phyloP scores from a whole-genome alignment of 768 basidiomycete genomes.

The Pulveroboletus frians region DNA sequence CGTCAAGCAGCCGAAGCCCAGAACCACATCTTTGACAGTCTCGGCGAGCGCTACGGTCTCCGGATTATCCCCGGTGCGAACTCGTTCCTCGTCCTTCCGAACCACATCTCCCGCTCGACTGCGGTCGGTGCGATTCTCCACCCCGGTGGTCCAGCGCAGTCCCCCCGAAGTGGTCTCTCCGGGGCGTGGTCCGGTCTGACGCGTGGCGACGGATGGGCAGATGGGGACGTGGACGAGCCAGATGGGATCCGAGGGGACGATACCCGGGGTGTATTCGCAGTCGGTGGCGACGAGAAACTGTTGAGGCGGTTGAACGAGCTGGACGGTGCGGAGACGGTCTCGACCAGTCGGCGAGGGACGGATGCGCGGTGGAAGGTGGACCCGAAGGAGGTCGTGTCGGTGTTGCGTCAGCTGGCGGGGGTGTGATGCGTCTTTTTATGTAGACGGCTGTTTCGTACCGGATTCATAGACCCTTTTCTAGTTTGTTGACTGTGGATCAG shows the following conservation, averaged over 20 bases:
- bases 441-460: too few species aligned
- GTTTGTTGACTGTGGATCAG: too few species aligned
- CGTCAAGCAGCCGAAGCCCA: conserved; percentile 87
- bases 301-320: conserved; percentile 71
- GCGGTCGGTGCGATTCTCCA: conserved; percentile 77
- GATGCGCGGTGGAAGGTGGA: conserved; percentile 68
- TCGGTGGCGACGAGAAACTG: conserved; percentile 76
- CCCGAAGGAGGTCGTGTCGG: conserved; percentile 31
- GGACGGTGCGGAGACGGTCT: conserved; percentile 65
- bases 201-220: conserved; percentile 6
- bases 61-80: conserved; percentile 79
- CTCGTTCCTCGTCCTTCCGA: conserved; percentile 78
- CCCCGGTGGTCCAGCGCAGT: conserved; percentile 48
- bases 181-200: conserved; percentile 34
- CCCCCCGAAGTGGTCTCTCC: conserved; percentile 28
- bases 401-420: conserved; percentile 24
- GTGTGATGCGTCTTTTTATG: too few species aligned
- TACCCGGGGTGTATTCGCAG: conserved; percentile 55
- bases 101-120: conserved; percentile 77
- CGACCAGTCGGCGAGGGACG: conserved; percentile 67
- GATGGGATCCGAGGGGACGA: conserved; percentile 35
- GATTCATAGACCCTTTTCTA: too few species aligned
- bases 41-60: conserved; percentile 77
- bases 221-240: conserved; percentile 7
- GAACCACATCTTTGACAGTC: conserved; percentile 86